phyloP scores from a whole-genome alignment of 2,329 filamentous ascomycete species.

The Metarhizium humberi region DNA sequence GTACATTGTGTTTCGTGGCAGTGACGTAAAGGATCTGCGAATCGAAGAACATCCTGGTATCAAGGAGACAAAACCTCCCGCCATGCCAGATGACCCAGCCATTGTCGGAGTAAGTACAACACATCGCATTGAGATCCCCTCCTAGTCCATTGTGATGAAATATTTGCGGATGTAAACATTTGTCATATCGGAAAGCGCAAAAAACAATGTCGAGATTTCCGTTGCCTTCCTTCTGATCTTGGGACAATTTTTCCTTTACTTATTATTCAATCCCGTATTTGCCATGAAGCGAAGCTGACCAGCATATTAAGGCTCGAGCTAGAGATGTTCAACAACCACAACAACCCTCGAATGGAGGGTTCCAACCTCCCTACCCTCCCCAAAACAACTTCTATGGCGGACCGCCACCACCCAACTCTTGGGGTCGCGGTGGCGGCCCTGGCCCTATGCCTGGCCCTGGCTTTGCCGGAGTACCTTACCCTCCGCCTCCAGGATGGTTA shows the following conservation, averaged over 20 bases:
- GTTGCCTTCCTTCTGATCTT: slow-evolving; percentile 99
- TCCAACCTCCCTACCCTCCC: slow-evolving; percentile 32
- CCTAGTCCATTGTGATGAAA: slow-evolving; percentile 65
- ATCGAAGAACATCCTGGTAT: slow-evolving; percentile 75
- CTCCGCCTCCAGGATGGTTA: slow-evolving; percentile 70
- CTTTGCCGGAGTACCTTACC: slow-evolving; percentile 70
- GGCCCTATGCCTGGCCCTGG: slow-evolving; percentile 48
- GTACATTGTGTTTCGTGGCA: slow-evolving; percentile 97
- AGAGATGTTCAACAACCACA: slow-evolving; percentile 24
- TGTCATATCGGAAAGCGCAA: slow-evolving; percentile 83
- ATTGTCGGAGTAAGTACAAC: slow-evolving; percentile 82
- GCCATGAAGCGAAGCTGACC: slow-evolving; percentile 12
- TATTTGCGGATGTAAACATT: slow-evolving; percentile 92
- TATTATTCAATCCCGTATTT: not conserved
- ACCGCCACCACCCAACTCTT: slow-evolving; percentile 42
- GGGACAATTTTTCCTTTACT: slow-evolving; percentile 5
- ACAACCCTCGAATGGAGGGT: slow-evolving; percentile 25
- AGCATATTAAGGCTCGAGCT: slow-evolving; percentile 27
- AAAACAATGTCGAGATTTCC: slow-evolving; percentile 94
- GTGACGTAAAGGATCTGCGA: slow-evolving; percentile 94
- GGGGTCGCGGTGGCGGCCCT: slow-evolving; percentile 42
- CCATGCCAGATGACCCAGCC: slow-evolving; percentile 87
- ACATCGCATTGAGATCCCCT: not conserved
- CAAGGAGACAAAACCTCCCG: slow-evolving; percentile 65
- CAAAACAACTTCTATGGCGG: slow-evolving; percentile 39